Conservation (phyloP, 768 basidiomycete species). For the Collybia mongolica region DNA sequence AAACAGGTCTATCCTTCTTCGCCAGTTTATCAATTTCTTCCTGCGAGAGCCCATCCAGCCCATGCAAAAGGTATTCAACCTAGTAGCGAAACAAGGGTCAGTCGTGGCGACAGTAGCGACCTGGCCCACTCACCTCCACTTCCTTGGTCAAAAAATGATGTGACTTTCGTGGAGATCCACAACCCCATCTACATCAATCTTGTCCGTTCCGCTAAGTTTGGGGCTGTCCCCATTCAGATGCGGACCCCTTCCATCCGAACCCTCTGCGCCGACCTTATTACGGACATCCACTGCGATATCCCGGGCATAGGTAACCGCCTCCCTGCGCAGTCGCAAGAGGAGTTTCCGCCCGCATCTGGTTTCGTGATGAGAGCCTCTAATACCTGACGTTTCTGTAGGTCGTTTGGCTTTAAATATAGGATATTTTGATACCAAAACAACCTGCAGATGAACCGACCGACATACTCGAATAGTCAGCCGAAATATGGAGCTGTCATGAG, state of each 20-base stretch:
- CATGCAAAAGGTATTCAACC: constrained; percentile 94
- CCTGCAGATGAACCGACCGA: constrained; percentile 63
- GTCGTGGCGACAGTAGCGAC: neutral
- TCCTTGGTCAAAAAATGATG: constrained; percentile 97
- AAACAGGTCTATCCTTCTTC: constrained; percentile 4
- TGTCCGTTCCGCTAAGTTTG: constrained; percentile 34
- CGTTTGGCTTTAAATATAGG: no score
- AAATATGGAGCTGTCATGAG: no score
- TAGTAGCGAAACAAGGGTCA: constrained; percentile 25
- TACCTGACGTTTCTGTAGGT: constrained; percentile 75
- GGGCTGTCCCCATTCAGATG: constrained; percentile 31
- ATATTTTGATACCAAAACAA: constrained; percentile 99
- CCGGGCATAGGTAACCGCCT: constrained; percentile 76
- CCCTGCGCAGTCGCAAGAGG: constrained; percentile 81
- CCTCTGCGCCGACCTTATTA: no score
- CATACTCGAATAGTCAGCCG: no score
- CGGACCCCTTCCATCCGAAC: constrained; percentile 34
- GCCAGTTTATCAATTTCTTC: constrained; percentile 73
- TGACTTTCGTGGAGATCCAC: constrained; percentile 92
- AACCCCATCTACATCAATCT: constrained; percentile 92
- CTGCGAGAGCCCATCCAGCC: constrained; percentile 82
- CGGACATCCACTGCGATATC: constrained; percentile 50
- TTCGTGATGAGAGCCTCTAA: constrained; percentile 94
- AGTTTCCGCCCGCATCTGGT: constrained; percentile 87
- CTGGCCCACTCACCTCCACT: constrained; percentile 73